These are phyloP conservation scores for Petunia axillaris DNA, from an alignment of 257 asterid genomes.

Conservation along the genomic window DNA sequence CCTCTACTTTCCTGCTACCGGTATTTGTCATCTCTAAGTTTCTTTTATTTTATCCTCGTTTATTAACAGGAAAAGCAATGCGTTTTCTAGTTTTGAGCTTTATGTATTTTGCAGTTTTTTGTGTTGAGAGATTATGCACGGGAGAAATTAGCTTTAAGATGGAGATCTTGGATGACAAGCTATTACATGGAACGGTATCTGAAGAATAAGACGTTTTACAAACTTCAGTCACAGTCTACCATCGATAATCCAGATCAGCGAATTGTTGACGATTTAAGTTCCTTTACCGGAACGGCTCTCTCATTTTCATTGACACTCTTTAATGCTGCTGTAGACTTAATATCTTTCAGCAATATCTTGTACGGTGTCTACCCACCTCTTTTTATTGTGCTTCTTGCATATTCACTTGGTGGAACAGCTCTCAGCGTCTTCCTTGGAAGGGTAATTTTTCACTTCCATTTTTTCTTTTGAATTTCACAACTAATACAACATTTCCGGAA, in stretches of 20 bases:
- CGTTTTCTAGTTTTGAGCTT: background rate
- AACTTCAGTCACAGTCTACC: slow-evolving; percentile 82
- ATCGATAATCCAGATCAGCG: slow-evolving; percentile 97
- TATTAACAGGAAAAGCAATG: background rate
- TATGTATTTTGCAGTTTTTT: slow-evolving; percentile 60
- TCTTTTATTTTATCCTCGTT: background rate
- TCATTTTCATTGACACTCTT: slow-evolving; percentile 81
- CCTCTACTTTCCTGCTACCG: background rate
- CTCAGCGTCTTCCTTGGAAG: slow-evolving; percentile 81
- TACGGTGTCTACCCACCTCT: slow-evolving; percentile 93
- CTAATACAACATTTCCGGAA: background rate
- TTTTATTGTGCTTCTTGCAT: slow-evolving; percentile 72
- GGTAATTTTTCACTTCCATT: slow-evolving; percentile 49
- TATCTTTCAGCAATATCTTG: slow-evolving; percentile 89
- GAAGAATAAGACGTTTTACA: slow-evolving; percentile 74
- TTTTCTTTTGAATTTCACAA: slow-evolving; percentile 16
- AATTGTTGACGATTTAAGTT: slow-evolving; percentile 88
- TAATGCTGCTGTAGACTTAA: slow-evolving; percentile 84
- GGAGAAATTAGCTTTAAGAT: slow-evolving; percentile 87
- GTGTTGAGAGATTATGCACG: slow-evolving; percentile 92
- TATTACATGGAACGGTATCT: slow-evolving; percentile 88
- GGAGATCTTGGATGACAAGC: slow-evolving; percentile 97
- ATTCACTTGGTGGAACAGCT: slow-evolving; percentile 92
- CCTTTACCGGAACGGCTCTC: slow-evolving; percentile 91
- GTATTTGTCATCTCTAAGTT: background rate